Evolutionary conservation across 2,329 filamentous ascomycete genomes (phyloP), one percentile per base, ranked within the genome.

Genomic region (Arthrobotrys conoides): DNA sequence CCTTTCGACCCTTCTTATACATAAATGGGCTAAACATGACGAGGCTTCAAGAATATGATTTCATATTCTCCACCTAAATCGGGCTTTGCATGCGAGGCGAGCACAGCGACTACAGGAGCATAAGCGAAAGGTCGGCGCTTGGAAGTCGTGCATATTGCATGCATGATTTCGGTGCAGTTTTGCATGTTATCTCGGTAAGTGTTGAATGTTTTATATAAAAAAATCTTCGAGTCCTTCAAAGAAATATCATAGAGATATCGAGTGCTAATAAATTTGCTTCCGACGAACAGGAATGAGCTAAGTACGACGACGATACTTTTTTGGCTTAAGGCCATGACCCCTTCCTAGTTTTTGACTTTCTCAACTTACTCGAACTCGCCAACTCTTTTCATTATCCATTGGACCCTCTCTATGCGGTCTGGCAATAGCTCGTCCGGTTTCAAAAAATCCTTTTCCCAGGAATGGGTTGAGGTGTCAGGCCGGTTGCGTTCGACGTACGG

Each of bases 1-100:
- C 20, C 57, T 36, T 61, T 44, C 20, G 12, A 16, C 57, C 33
- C n/a, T 24, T 44, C 55, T 61, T 61, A 61, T 61, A 61, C 12
- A 41, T 1, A n/a, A 12, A 6, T 8, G 33, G 12, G 18, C 14
- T 44, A 1, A 18, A 6, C 27, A 3, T 30, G 5, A 61, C 57
- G 12, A 61, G 57, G 57, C 57, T 61, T 38, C 57, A 8, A 44
- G 22, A 61, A 44, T 44, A 24, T 27, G 57, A 44, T 44, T 5
- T 24, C 36, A 61, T 20, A 44, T 44, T 61, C n/a, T 16, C 41
- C 8, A 6, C 36, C 8, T 14, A 10, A 18, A 16, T 22, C 33
- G 8, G 41, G 22, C 53, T 30, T 18, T 10, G 57, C 22, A 61
- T 44, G 20, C 22, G 27, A 61, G 24, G 36, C 57, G 27, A 20